Percentiles rank a stretch among this genome's conserved stretches.
Conservation (phyloP, 768 basidiomycete species). For the Leccinum disarticulatum region DNA sequence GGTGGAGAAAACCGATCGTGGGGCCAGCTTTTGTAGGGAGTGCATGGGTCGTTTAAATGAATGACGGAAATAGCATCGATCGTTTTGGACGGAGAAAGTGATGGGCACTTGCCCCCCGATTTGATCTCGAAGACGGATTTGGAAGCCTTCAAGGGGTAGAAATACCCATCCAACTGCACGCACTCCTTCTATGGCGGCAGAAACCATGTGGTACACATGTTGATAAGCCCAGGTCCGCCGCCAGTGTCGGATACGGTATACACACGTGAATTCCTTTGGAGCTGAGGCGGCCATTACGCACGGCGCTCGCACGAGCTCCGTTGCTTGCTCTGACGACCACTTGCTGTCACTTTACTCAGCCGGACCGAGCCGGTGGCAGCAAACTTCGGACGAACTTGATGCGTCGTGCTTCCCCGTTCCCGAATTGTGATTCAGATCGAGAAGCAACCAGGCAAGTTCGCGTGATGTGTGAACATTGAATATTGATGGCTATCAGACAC, state of each 20-base stretch:
- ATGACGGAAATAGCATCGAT: background rate
- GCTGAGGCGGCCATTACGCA: background rate
- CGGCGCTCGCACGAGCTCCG: background rate
- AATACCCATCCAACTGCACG: background rate
- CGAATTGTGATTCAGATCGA: background rate
- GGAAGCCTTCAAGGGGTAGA: background rate
- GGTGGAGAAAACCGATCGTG: background rate
- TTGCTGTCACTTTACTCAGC: background rate
- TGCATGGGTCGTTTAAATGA: background rate
- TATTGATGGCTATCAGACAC: background rate
- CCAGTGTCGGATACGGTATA: background rate
- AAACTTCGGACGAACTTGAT: background rate
- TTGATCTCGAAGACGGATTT: background rate
- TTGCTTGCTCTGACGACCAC: background rate
- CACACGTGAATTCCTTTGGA: background rate
- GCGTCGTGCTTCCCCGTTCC: background rate
- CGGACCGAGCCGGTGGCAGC: background rate
- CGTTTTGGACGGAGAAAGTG: background rate
- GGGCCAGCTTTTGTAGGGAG: constrained; percentile 16
- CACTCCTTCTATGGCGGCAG: background rate
- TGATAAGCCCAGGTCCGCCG: background rate
- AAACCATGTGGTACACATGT: background rate
- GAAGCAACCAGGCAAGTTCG: background rate
- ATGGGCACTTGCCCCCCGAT: background rate
- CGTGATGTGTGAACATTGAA: background rate